phyloP scores from a whole-genome alignment of 2,329 filamentous ascomycete genomes.

The Pseudogymnoascus sp. region DNA sequence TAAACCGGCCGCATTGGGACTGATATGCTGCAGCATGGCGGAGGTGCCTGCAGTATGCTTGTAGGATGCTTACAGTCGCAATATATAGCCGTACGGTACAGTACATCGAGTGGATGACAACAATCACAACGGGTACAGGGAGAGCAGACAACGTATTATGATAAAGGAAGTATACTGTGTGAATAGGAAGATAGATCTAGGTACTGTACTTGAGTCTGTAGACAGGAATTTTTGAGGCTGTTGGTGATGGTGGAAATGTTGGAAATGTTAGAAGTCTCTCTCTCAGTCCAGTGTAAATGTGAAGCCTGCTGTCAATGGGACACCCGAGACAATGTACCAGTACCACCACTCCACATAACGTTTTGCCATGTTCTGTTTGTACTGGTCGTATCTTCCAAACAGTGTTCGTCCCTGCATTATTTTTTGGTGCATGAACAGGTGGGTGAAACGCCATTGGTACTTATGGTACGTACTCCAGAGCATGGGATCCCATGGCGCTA shows the following conservation, averaged over 20 bases:
- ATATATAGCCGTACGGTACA: not conserved
- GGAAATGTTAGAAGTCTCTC: not conserved
- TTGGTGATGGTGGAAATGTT: not conserved
- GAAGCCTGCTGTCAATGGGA: not conserved
- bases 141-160: not conserved
- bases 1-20: not conserved
- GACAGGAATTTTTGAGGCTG: not conserved
- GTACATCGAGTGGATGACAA: not conserved
- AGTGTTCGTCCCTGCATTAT: not conserved
- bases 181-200: not conserved
- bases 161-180: not conserved
- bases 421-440: not conserved
- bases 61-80: not conserved
- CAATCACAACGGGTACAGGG: not conserved
- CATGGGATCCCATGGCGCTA: not conserved
- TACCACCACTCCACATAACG: not conserved
- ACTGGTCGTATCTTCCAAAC: not conserved
- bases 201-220: not conserved
- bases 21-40: not conserved
- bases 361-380: not conserved
- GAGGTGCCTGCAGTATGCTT: not conserved
- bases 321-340: not conserved
- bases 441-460: not conserved
- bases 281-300: not conserved
- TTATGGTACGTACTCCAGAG: not conserved